Percentiles rank a stretch among this genome's conserved stretches.
Evolutionary conservation across 495 filamentous ascomycete species (phyloP).

Genomic region (Penicillium coprophilum): DNA sequence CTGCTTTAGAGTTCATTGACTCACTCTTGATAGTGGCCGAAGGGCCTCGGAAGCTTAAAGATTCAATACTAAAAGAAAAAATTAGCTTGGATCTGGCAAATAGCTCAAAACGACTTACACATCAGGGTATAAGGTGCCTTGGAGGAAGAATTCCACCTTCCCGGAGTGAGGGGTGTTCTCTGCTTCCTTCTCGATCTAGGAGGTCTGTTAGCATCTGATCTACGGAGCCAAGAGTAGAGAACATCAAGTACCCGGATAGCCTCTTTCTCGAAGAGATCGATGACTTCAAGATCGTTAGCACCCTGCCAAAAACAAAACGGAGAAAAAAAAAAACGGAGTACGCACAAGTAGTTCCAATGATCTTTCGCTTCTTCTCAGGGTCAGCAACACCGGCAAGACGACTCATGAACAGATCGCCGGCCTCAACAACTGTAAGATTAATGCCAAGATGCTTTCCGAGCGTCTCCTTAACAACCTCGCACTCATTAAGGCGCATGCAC

Average conservation of each 20-base stretch:
- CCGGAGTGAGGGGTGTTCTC: conserved; percentile 62
- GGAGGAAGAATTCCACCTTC: conserved; percentile 78
- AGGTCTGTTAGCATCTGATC: too few species aligned
- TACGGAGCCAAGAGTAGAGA: not conserved
- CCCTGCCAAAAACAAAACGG: not conserved
- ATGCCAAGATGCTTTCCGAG: conserved; percentile 78
- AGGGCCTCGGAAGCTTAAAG: conserved; percentile 22
- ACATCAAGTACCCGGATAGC: conserved; percentile 61
- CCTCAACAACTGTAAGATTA: conserved; percentile 85
- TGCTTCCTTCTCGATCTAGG: conserved; percentile 30
- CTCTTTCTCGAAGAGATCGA: conserved; percentile 83
- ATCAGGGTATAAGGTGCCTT: conserved; percentile 75
- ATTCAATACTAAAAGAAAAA: conserved; percentile 16
- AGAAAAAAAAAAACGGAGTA: too few species aligned
- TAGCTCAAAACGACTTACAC: conserved; percentile 19
- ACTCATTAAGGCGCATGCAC: conserved; percentile 83
- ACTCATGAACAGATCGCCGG: conserved; percentile 67
- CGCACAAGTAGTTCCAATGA: conserved; percentile 62
- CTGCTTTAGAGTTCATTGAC: too few species aligned
- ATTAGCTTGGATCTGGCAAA: conserved; percentile 9
- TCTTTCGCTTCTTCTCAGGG: conserved; percentile 89
- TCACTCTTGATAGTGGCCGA: conserved; percentile 29
- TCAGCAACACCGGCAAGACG: conserved; percentile 73
- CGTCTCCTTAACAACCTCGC: conserved; percentile 71
- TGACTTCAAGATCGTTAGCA: conserved; percentile 57